Base-by-base conservation (phyloP, 129 eudicot genomes). In the Lonicera japonica region DNA sequence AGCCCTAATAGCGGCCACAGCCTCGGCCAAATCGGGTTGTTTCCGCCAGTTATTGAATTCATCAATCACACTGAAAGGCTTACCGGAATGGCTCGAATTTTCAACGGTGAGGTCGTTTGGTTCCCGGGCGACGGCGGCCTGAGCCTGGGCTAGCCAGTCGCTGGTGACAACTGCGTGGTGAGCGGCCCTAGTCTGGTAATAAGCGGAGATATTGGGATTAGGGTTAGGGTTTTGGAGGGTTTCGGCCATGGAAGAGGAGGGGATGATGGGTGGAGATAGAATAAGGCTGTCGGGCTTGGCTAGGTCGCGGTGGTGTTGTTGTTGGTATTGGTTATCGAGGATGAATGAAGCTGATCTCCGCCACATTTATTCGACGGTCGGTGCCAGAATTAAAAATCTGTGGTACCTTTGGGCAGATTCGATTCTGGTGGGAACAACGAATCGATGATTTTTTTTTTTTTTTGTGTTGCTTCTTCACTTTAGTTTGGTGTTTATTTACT, bases 1-100 rank as follows among this genome's bases (percentile, higher is more conserved):
- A 19, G 98, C 98, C 95, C 95, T 83, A 36, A 85, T 85, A 13
- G 98, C 98, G 17, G 98, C 98, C 20, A 92, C 98, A 0, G 98
- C 96, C 79, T 92, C 98, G 5, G 98, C 98, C 73, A 92, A 58
- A 60, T 92, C 91, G 40, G 98, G 89, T 70, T 87, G 98, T 45
- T 82, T 88, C 47, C 95, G 64, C 95, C 87, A 90, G 20, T 52
- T 80, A 21, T 90, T 84, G 14, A 90, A 90, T 71, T 86, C 95
- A 8, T 81, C 94, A n/a, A 90, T 73, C 47, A 90, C 94, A 52
- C 87, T 83, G 23, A 73, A 73, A 5, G 74, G 48, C 61, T 71
- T 70, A 8, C 62, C 73, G 0, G 74, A 52, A 17, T 25, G 75
- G 19, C 24, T 56, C 8, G 71, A 53, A n/a, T 39, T 55, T n/a